Base-by-base conservation (phyloP, 2,329 filamentous ascomycete species). In the Sclerotinia nivalis region DNA sequence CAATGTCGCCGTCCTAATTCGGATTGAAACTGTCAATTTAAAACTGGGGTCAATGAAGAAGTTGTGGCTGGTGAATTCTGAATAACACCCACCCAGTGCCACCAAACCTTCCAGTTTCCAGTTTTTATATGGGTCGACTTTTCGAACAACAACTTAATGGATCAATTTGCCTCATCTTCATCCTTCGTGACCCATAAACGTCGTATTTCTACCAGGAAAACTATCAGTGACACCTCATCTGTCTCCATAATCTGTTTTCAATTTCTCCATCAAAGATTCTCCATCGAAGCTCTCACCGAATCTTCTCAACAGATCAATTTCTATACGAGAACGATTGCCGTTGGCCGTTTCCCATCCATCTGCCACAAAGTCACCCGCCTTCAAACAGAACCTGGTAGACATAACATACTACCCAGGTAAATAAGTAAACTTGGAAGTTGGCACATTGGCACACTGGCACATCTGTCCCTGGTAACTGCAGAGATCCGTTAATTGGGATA, bases 61-160 rank as follows among this genome's bases (percentile, higher is more conserved):
- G 34, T 9, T 59, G 55, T 59, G 56, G 34, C 56, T 59, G 56
- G n/a, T 43, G 22, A n/a, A 18, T 25, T 10, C 13, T 4, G 55
- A 8, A 15, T 34, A 34, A 22, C 20, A 56, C 10, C 3, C 28
- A 20, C n/a, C 20, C 6, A n/a, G 7, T 47, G 10, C 31, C 18
- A 37, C 55, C 34, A 59, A 34, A 40, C 55, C 45, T 13, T 25
- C 12, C 49, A 52, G 13, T 13, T 52, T 52, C 49, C 37, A 60
- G n/a, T 28, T 43, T 60, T 60, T 60, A 25, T 61, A 61, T 61
- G 59, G 59, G 59, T 61, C 59, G 18, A 47, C 25, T 43, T 12
- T 12, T 15, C 40, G 40, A 15, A 61, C 59, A 61, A 61, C 59
- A 37, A 45, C 34, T 60, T 28, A 15, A 45, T 60, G 56, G 25